Evolutionary conservation across 495 filamentous ascomycete genomes (phyloP).

Genomic region (Lentithecium fluviatile): DNA sequence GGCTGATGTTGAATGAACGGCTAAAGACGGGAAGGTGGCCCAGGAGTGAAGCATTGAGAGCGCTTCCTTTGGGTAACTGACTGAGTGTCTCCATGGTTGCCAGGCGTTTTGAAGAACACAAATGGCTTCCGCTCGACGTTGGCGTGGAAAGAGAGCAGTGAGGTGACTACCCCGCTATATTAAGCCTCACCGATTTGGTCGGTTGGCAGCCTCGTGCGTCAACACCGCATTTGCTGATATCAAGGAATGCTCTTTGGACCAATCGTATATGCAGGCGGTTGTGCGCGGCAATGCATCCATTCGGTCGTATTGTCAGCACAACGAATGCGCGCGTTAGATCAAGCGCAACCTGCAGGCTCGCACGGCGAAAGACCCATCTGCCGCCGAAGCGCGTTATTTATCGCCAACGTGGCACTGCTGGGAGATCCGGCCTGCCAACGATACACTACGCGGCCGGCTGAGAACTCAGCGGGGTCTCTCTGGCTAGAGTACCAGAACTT

Average conservation of each 20-base stretch:
- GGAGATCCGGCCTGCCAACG: too few relatives aligned
- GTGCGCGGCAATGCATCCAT: too few relatives aligned
- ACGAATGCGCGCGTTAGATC: too few relatives aligned
- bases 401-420: too few relatives aligned
- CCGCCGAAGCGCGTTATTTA: too few relatives aligned
- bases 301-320: too few relatives aligned
- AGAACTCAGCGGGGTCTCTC: too few relatives aligned
- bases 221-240: conserved; percentile 2
- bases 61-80: not conserved
- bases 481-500: too few relatives aligned
- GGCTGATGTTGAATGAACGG: conserved; percentile 2
- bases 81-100: conserved; percentile 5
- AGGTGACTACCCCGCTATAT: conserved; percentile 13
- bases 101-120: not conserved
- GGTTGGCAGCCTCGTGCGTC: not conserved
- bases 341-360: too few relatives aligned
- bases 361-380: too few relatives aligned
- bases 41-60: conserved; percentile 6
- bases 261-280: too few relatives aligned
- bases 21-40: conserved; percentile 5
- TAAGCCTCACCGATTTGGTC: not conserved
- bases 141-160: not conserved
- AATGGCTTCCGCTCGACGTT: not conserved
- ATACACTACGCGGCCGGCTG: too few relatives aligned
- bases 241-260: not conserved